These are phyloP conservation scores for Phytophthora ramorum DNA, from an alignment of 352 stramenopile species.

Conservation along the genomic window DNA sequence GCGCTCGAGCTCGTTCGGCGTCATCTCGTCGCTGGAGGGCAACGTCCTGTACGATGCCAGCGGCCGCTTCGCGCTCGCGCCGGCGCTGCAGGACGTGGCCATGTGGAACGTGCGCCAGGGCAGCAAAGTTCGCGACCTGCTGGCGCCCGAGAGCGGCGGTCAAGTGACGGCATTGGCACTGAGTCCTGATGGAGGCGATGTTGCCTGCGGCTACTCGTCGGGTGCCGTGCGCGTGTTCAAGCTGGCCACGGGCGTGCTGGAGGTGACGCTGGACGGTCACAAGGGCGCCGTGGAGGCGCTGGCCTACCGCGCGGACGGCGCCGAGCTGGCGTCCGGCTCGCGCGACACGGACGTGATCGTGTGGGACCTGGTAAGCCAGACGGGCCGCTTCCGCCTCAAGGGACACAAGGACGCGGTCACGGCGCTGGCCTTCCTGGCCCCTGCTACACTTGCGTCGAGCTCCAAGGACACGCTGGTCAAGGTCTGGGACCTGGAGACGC, in stretches of 20 bases:
- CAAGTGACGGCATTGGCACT: slow-evolving; percentile 85
- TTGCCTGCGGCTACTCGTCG: slow-evolving; percentile 88
- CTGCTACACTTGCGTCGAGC: slow-evolving; percentile 69
- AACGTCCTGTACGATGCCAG: slow-evolving; percentile 90
- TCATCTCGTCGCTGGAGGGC: slow-evolving; percentile 89
- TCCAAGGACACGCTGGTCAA: slow-evolving; percentile 96
- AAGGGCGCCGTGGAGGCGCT: slow-evolving; percentile 80
- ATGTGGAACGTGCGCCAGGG: slow-evolving; percentile 94
- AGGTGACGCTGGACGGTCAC: slow-evolving; percentile 92
- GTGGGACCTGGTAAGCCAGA: slow-evolving; percentile 94
- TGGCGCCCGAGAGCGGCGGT: slow-evolving; percentile 42
- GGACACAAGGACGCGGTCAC: slow-evolving; percentile 95
- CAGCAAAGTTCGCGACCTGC: slow-evolving; percentile 82
- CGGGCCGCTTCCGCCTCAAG: slow-evolving; percentile 89
- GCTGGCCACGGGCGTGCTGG: slow-evolving; percentile 72
- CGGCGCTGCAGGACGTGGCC: slow-evolving; percentile 89
- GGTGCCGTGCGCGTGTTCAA: slow-evolving; percentile 84
- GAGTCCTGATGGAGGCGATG: slow-evolving; percentile 77
- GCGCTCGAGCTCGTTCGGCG: slow-evolving; percentile 88
- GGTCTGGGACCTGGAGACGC: slow-evolving; percentile 94
- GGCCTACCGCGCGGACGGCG: slow-evolving; percentile 78
- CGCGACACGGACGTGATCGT: slow-evolving; percentile 94
- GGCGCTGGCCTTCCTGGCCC: slow-evolving; percentile 83
- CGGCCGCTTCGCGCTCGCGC: slow-evolving; percentile 88
- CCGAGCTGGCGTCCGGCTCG: slow-evolving; percentile 85